Evolutionary conservation across 805 yeast genomes (phyloP).

Genomic region (Candida saitoana): DNA sequence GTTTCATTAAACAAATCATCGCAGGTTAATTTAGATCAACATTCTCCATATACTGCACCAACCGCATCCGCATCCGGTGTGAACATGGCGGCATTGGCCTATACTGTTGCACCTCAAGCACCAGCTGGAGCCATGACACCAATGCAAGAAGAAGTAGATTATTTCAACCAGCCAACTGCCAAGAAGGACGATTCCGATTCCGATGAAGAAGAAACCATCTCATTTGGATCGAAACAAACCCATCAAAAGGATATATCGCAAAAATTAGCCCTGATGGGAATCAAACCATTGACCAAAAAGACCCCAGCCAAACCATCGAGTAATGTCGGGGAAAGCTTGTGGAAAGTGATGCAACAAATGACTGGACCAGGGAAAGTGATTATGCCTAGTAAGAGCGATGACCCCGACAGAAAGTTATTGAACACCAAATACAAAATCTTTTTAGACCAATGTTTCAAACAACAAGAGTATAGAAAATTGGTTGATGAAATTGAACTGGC

Average conservation of each 20-base stretch:
- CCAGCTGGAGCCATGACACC: slow-evolving; percentile 32
- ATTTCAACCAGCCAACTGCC: slow-evolving; percentile 32
- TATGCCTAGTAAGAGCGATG: slow-evolving; percentile 52
- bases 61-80: slow-evolving; percentile 70
- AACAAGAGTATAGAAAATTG: slow-evolving; percentile 67
- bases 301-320: slow-evolving; percentile 10
- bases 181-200: slow-evolving; percentile 6
- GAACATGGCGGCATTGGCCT: slow-evolving; percentile 50
- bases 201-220: slow-evolving; percentile 45
- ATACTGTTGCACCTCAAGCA: slow-evolving; percentile 9
- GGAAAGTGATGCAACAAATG: slow-evolving; percentile 83
- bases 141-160: slow-evolving; percentile 36
- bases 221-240: slow-evolving; percentile 57
- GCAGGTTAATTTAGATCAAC: slow-evolving; percentile 26
- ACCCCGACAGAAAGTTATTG: slow-evolving; percentile 68
- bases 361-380: slow-evolving; percentile 83
- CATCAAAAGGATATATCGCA: slow-evolving; percentile 51
- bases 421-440: slow-evolving; percentile 79
- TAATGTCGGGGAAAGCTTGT: slow-evolving; percentile 54
- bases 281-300: slow-evolving; percentile 36
- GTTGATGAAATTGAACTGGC: slow-evolving; percentile 57
- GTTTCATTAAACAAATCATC: slow-evolving; percentile 29
- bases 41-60: slow-evolving; percentile 76
- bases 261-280: slow-evolving; percentile 33
- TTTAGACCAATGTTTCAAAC: slow-evolving; percentile 81